A percentile compares a stretch with the other conserved stretches of the same genome.
Evolutionary conservation across 2,329 filamentous ascomycete genomes (phyloP).

Genomic region (Epichloe hybrida): DNA sequence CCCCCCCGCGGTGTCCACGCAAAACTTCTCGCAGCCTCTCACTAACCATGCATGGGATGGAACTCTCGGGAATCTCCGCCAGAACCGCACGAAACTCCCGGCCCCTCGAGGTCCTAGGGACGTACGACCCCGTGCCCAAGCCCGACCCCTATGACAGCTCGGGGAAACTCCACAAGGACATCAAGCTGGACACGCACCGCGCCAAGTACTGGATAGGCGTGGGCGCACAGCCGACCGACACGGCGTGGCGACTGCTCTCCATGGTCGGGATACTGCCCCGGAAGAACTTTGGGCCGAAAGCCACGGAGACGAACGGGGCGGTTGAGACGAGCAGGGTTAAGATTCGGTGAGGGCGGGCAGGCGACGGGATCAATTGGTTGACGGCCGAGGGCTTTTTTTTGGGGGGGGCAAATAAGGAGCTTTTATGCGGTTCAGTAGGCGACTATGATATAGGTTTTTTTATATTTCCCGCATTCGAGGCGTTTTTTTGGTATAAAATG

Average conservation of each 20-base stretch:
- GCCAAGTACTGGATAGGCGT: conserved; percentile 96
- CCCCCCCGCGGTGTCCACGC: not conserved
- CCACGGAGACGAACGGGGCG: conserved; percentile 12
- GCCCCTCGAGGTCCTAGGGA: conserved; percentile 85
- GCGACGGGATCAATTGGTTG: not conserved
- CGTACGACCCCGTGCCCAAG: conserved; percentile 57
- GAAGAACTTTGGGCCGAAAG: conserved; percentile 22
- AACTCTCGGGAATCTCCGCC: not conserved
- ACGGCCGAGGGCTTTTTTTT: not conserved
- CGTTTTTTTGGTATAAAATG: not conserved
- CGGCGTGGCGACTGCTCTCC: conserved; percentile 71
- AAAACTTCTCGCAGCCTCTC: too few species aligned
- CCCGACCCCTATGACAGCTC: conserved; percentile 44
- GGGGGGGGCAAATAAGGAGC: too few species aligned
- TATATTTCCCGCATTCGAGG: not conserved
- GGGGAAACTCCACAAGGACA: conserved; percentile 75
- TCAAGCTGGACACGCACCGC: conserved; percentile 67
- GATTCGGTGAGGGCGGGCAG: conserved; percentile 11
- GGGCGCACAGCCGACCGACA: conserved; percentile 84
- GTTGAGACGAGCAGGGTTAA: conserved; percentile 16
- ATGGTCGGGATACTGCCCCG: conserved; percentile 48
- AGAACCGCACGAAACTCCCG: conserved; percentile 78
- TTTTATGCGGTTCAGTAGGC: not conserved
- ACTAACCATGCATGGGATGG: too few species aligned
- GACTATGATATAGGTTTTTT: not conserved